phyloP scores from a whole-genome alignment of 306 rosid species.

The Aeschynomene evenia region DNA sequence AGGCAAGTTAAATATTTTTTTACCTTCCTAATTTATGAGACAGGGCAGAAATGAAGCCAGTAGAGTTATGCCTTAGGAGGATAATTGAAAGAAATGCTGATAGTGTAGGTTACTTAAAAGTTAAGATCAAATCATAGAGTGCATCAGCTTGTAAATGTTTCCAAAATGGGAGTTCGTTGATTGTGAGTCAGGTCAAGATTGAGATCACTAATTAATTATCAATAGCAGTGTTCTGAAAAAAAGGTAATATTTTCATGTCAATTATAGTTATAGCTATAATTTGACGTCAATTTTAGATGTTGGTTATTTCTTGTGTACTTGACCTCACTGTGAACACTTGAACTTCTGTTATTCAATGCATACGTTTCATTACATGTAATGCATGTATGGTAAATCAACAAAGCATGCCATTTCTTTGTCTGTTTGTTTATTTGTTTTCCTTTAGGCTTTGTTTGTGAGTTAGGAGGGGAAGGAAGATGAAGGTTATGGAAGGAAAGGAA shows the following conservation, averaged over 20 bases:
- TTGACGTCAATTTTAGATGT: background rate
- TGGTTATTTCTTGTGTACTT: background rate
- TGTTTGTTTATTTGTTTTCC: background rate
- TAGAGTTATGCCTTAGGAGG: background rate
- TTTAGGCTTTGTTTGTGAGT: too few species aligned
- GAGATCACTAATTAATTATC: background rate
- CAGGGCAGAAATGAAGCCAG: background rate
- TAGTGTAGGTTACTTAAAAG: slow-evolving; percentile 16
- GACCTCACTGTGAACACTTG: background rate
- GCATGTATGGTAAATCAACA: background rate
- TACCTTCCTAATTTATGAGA: background rate
- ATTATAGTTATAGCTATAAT: background rate
- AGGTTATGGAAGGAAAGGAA: too few species aligned
- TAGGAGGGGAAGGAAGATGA: too few species aligned
- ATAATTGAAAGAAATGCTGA: background rate
- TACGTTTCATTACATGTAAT: slow-evolving; percentile 1
- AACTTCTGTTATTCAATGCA: background rate
- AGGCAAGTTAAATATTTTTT: slow-evolving; percentile 52
- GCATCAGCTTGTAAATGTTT: slow-evolving; percentile 2
- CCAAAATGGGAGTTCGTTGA: slow-evolving; percentile 6
- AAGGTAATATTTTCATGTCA: background rate
- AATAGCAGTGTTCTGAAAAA: background rate
- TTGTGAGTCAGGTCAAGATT: background rate
- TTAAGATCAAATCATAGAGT: slow-evolving; percentile 2
- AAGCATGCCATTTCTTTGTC: slow-evolving; percentile 10